phyloP scores from a whole-genome alignment of 495 filamentous ascomycete genomes.

The Penicillium malachiteum region DNA sequence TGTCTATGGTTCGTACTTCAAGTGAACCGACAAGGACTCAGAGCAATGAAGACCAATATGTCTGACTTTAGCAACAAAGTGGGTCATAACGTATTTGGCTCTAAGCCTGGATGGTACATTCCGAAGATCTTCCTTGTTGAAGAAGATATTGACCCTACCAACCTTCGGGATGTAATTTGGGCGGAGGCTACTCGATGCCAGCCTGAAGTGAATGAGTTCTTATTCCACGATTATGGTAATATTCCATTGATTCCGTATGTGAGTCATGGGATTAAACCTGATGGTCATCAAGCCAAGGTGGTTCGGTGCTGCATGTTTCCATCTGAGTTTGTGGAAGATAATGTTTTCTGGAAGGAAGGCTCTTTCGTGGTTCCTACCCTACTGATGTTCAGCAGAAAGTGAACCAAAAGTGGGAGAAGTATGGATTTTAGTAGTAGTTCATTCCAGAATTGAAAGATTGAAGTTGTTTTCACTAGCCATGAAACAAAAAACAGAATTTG shows the following conservation, averaged over 20 bases:
- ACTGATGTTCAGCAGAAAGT: slow-evolving; percentile 13
- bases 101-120: slow-evolving; percentile 27
- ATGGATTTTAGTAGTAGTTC: slow-evolving; percentile 4
- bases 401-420: slow-evolving; percentile 7
- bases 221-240: slow-evolving; percentile 26
- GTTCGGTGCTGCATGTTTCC: slow-evolving; percentile 19
- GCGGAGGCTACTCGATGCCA: slow-evolving; percentile 32
- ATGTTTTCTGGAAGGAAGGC: slow-evolving; percentile 14
- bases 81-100: slow-evolving; percentile 24
- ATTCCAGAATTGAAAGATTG: neutral
- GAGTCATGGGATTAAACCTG: slow-evolving; percentile 13
- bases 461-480: too few relatives aligned
- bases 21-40: slow-evolving; percentile 20
- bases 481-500: too few relatives aligned
- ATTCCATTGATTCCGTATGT: slow-evolving; percentile 34
- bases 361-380: slow-evolving; percentile 18
- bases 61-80: slow-evolving; percentile 20
- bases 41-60: slow-evolving; percentile 17
- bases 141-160: slow-evolving; percentile 29
- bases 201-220: slow-evolving; percentile 24
- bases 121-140: slow-evolving; percentile 28
- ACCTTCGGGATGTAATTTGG: slow-evolving; percentile 29
- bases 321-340: slow-evolving; percentile 15
- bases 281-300: slow-evolving; percentile 14
- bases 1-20: slow-evolving; percentile 28